A percentile compares a stretch with the other conserved stretches of the same genome.
Conservation (phyloP, 441 rosid genomes). For the Populus hybrid region DNA sequence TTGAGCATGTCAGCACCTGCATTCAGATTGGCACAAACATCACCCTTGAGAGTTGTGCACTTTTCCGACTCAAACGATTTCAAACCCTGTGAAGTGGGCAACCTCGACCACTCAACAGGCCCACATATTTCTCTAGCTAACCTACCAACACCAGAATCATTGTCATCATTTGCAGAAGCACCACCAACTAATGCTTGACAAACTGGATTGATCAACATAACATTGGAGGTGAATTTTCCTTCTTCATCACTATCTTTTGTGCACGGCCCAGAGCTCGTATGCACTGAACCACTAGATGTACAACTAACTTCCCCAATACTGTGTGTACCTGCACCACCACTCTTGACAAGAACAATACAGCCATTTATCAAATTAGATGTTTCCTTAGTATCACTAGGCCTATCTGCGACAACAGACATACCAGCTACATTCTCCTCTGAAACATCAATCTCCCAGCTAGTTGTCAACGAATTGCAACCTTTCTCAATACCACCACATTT, state of each 20-base stretch:
- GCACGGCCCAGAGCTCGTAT: conserved; percentile 19
- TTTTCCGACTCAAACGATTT: conserved; percentile 44
- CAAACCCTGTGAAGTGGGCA: conserved; percentile 40
- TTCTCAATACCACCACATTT: neutral
- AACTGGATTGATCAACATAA: conserved; percentile 19
- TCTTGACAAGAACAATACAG: conserved; percentile 5
- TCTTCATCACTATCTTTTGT: conserved; percentile 31
- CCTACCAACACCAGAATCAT: conserved; percentile 30
- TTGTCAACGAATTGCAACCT: conserved; percentile 20
- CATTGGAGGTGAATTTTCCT: conserved; percentile 19
- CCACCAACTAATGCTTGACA: conserved; percentile 20
- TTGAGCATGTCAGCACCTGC: conserved; percentile 44
- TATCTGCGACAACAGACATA: conserved; percentile 20
- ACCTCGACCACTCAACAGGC: conserved; percentile 36
- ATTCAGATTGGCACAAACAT: conserved; percentile 31
- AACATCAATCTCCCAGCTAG: conserved; percentile 6
- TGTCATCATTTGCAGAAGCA: conserved; percentile 24
- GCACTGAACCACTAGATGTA: conserved; percentile 26
- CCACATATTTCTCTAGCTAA: conserved; percentile 27
- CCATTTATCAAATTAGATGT: conserved; percentile 25
- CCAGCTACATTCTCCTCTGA: conserved; percentile 13
- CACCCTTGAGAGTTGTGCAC: conserved; percentile 37
- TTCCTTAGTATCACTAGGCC: conserved; percentile 27
- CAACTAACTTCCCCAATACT: conserved; percentile 26
- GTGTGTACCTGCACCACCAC: conserved; percentile 21